Percentiles rank a stretch among this genome's conserved stretches.
Evolutionary conservation across 2,329 filamentous ascomycete genomes (phyloP).

Genomic region (Aspergillus aculeatinus): DNA sequence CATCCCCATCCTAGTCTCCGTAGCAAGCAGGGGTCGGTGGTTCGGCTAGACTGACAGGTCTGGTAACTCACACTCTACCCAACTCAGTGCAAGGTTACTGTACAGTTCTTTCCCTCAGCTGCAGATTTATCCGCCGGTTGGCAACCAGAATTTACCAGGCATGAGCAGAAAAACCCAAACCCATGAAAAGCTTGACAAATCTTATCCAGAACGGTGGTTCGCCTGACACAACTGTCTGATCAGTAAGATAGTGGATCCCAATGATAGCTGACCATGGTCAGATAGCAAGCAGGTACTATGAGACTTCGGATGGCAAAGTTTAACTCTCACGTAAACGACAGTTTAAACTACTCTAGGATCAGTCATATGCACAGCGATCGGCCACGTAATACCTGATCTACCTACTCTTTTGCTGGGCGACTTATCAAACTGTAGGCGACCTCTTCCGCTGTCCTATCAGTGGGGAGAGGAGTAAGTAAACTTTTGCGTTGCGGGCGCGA

Average conservation of each 20-base stretch:
- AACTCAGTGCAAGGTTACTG: too few relatives aligned
- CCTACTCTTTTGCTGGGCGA: not conserved
- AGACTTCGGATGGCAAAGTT: not conserved
- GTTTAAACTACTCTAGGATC: conserved; percentile 7
- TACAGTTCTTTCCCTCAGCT: not conserved
- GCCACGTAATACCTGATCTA: conserved; percentile 9
- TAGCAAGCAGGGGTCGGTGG: not conserved
- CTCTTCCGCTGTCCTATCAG: not conserved
- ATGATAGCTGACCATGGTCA: not conserved
- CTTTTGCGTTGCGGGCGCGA: not conserved
- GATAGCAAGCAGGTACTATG: not conserved
- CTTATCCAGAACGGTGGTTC: conserved; percentile 10
- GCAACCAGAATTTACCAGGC: not conserved
- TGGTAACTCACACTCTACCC: not conserved
- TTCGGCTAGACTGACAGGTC: not conserved
- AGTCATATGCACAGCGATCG: conserved; percentile 14
- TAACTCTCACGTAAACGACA: not conserved
- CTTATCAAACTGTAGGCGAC: conserved; percentile 6
- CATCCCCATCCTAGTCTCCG: not conserved
- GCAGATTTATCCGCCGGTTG: conserved; percentile 6
- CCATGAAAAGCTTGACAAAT: conserved; percentile 12
- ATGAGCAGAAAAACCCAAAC: not conserved
- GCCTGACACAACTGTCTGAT: conserved; percentile 6
- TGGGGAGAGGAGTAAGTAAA: not conserved
- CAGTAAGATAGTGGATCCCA: conserved; percentile 5